Percentiles rank a stretch among this genome's conserved stretches.
phyloP scores from a whole-genome alignment of 768 basidiomycete genomes.

The Rhodotorula babjevae region DNA sequence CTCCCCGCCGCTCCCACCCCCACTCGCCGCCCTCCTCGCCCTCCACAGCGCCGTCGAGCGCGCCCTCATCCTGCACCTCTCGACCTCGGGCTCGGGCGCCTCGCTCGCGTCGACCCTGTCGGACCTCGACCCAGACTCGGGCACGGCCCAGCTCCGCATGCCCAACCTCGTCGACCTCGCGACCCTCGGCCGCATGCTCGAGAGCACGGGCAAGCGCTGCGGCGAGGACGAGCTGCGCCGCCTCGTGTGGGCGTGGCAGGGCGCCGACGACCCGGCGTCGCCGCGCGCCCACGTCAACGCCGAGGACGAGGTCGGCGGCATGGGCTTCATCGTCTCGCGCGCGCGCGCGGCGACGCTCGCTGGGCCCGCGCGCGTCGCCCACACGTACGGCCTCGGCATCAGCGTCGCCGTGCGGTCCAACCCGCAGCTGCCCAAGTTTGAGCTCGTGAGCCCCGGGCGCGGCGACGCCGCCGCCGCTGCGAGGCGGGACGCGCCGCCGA shows the following conservation, averaged over 20 bases:
- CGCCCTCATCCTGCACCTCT: conserved; percentile 40
- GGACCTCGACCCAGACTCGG: background rate
- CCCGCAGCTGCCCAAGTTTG: conserved; percentile 36
- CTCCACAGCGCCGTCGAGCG: conserved; percentile 41
- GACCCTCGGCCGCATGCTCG: conserved; percentile 36
- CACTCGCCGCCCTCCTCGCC: conserved; percentile 33
- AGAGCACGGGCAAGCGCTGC: conserved; percentile 33
- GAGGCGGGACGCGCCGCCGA: conserved; percentile 19
- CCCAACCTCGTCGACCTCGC: conserved; percentile 37
- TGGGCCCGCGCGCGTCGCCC: conserved; percentile 19
- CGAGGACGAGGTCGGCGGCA: conserved; percentile 27
- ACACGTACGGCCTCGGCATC: conserved; percentile 41
- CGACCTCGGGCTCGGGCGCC: conserved; percentile 36
- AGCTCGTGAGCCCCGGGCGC: conserved; percentile 23
- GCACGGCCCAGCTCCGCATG: conserved; percentile 10
- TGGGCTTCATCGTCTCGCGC: conserved; percentile 39
- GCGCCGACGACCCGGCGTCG: background rate
- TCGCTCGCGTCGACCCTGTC: conserved; percentile 30
- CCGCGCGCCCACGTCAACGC: too few species aligned
- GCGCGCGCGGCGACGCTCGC: conserved; percentile 21
- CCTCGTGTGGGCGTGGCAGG: conserved; percentile 42
- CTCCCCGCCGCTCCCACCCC: background rate
- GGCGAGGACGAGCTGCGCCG: conserved; percentile 32
- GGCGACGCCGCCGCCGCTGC: too few species aligned
- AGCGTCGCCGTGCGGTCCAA: conserved; percentile 36